Evolutionary conservation across 2,329 filamentous ascomycete species (phyloP), one percentile per base, ranked within the genome.

Genomic region (Sclerotinia borealis): DNA sequence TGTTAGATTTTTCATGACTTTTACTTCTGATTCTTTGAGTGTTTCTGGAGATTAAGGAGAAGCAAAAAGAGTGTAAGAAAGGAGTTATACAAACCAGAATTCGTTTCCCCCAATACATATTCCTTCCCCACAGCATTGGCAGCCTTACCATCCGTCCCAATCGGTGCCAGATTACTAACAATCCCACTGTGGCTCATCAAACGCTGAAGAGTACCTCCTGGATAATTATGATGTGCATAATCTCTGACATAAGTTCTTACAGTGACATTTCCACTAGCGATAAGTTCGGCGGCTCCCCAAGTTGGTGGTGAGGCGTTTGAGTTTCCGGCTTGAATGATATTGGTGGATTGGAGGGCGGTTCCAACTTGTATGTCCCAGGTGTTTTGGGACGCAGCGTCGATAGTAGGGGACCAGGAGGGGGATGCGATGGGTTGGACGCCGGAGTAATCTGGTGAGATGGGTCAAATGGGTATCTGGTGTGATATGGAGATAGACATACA

Each of bases 21-120:
- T 34, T 10, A 45, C 27, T 19, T 9, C 10, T 13, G 4, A 2
- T 41, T 36, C 27, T 27, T 31, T n/a, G 31, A 29, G 10, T 45
- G 2, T 5, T 22, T 5, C 19, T 11, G 17, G 2, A 39, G 1
- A 19, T 19, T 8, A 17, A 52, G 10, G 17, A n/a, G 3, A n/a
- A 25, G 17, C 6, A 5, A 9, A 29, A 10, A 17, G 7, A 55
- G 4, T 17, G 29, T n/a, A 25, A 48, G n/a, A n/a, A 55, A 39
- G 51, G 80, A 66, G 13, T 10, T n/a, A n/a, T n/a, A 78, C 70
- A 75, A 6, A 81, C 73, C 9, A 61, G 76, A 72, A 37, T 73
- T 73, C 9, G 71, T 73, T 48, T 73, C 72, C 3, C 71, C 70
- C 5, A 73, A 60, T 1, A 73, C 71, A 50, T 72, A 73, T 17